A percentile compares a stretch with the other conserved stretches of the same genome.
Conservation (phyloP, 305 asterid genomes). For the Striga hermonthica region DNA sequence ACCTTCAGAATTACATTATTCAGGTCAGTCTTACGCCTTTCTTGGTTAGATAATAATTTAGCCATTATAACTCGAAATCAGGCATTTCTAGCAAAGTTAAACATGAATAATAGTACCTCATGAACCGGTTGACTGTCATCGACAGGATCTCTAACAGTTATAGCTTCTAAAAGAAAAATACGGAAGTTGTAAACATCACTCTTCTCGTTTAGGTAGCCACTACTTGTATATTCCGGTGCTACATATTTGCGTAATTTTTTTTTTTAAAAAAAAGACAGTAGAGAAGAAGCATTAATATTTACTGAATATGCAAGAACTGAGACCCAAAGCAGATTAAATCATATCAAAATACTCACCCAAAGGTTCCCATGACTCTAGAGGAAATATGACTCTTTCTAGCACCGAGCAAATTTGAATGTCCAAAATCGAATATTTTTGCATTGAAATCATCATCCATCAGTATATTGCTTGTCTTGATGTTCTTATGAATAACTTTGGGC, state of each 20-base stretch:
- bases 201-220: constrained; percentile 73
- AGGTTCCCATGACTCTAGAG: constrained; percentile 89
- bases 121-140: constrained; percentile 60
- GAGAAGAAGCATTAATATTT: not conserved
- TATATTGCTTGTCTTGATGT: constrained; percentile 79
- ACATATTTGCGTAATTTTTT: constrained; percentile 54
- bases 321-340: not conserved
- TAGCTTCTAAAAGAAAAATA: constrained; percentile 64
- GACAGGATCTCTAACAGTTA: constrained; percentile 72
- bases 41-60: too few species aligned
- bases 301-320: not conserved
- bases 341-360: constrained; percentile 51
- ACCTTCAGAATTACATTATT: too few species aligned
- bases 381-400: constrained; percentile 78
- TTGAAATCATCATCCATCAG: constrained; percentile 72
- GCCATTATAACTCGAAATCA: not conserved
- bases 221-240: constrained; percentile 86
- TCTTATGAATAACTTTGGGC: constrained; percentile 89
- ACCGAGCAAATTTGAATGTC: constrained; percentile 77
- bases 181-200: constrained; percentile 77
- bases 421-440: constrained; percentile 82
- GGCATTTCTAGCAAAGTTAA: not conserved
- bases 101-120: constrained; percentile 40
- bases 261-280: not conserved
- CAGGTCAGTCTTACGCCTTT: too few species aligned